Evolutionary conservation across 345 rosid genomes (phyloP).

Genomic region (Citrus medica): DNA sequence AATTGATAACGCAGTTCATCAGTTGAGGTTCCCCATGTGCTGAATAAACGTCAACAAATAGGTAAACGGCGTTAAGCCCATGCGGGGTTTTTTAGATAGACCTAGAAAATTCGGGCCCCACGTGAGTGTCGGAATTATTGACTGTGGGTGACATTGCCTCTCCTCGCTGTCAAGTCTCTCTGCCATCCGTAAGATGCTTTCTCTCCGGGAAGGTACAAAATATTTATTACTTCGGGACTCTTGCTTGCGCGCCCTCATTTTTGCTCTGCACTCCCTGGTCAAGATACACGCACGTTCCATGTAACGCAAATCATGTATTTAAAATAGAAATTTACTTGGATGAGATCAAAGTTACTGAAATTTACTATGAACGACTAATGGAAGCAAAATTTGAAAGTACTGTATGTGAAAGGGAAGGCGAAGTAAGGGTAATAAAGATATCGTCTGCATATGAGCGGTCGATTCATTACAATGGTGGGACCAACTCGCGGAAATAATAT

Average conservation of each 20-base stretch:
- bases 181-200: not conserved
- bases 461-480: not conserved
- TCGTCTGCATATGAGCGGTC: not conserved
- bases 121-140: conserved; percentile 24
- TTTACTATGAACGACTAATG: no score
- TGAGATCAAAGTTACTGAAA: not conserved
- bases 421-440: no score
- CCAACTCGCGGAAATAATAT: not conserved
- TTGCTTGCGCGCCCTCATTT: not conserved
- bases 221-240: not conserved
- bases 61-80: conserved; percentile 1
- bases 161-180: conserved; percentile 3
- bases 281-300: not conserved
- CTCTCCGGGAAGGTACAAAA: conserved; percentile 30
- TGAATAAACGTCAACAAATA: conserved; percentile 10
- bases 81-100: not conserved
- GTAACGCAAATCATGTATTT: no score
- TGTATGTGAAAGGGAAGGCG: no score
- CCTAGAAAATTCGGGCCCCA: conserved; percentile 15
- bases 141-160: conserved; percentile 7
- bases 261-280: not conserved
- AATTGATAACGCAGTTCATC: not conserved
- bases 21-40: not conserved
- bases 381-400: no score
- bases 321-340: no score